Evolutionary conservation across 2,329 filamentous ascomycete genomes (phyloP).

Genomic region (Mycosphaerella sp.): DNA sequence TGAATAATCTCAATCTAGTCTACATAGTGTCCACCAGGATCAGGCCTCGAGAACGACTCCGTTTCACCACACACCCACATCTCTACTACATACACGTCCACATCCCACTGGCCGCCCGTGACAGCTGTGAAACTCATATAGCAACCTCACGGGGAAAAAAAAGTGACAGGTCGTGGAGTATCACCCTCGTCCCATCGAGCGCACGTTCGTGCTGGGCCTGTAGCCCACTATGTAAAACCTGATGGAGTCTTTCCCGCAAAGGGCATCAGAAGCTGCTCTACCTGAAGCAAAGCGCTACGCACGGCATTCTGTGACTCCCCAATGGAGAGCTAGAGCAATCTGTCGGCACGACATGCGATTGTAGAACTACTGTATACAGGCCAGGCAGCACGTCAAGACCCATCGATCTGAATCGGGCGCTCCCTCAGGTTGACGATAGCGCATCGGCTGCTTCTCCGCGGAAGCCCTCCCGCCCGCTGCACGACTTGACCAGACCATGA

Average conservation of each 20-base stretch:
- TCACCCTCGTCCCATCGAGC: not conserved
- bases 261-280: not conserved
- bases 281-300: not conserved
- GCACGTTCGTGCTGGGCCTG: not conserved
- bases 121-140: not conserved
- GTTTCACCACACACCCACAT: no score
- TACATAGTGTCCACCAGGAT: not conserved
- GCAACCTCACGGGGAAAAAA: not conserved
- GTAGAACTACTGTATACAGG: not conserved
- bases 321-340: not conserved
- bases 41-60: not conserved
- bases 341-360: not conserved
- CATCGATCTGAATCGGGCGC: slow-evolving; percentile 6
- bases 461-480: slow-evolving; percentile 9
- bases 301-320: slow-evolving; percentile 6
- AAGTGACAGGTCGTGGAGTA: not conserved
- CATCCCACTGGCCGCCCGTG: not conserved
- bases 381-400: not conserved
- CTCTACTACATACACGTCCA: not conserved
- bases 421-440: slow-evolving; percentile 9
- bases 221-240: not conserved
- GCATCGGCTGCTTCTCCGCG: slow-evolving; percentile 11
- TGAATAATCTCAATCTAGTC: not conserved
- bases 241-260: no score
- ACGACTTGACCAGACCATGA: slow-evolving; percentile 7